These are phyloP conservation scores for Helichrysum umbraculigerum DNA, from an alignment of 129 eudicot species.

Conservation along the genomic window DNA sequence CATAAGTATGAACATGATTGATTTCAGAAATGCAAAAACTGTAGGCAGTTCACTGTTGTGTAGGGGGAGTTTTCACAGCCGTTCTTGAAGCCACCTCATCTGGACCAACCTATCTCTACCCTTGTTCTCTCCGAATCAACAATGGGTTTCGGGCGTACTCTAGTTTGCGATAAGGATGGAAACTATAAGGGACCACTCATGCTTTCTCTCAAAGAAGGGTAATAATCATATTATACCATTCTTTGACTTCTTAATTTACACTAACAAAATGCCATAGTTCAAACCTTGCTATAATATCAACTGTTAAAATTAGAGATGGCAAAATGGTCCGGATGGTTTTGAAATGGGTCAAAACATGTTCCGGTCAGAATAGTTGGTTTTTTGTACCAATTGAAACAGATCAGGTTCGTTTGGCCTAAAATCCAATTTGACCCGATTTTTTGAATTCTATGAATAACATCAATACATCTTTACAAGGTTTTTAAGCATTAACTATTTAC, in stretches of 20 bases:
- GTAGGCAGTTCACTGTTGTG: conserved; percentile 18
- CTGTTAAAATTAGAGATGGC: background rate
- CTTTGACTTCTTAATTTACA: background rate
- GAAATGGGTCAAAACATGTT: background rate
- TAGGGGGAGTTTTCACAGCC: conserved; percentile 97
- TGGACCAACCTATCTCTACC: conserved; percentile 83
- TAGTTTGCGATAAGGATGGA: conserved; percentile 73
- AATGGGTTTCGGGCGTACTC: conserved; percentile 88
- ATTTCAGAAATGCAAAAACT: background rate
- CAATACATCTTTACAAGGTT: background rate
- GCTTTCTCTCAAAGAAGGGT: conserved; percentile 83
- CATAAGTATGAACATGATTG: background rate
- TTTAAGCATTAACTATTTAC: background rate
- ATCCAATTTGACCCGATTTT: background rate
- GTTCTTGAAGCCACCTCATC: conserved; percentile 89
- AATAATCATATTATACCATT: conserved; percentile 23
- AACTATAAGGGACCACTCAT: conserved; percentile 86
- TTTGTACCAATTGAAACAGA: background rate
- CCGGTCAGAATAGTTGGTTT: background rate
- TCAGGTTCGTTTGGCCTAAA: background rate
- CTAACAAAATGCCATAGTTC: background rate
- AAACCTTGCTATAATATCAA: background rate
- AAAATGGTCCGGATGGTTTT: background rate
- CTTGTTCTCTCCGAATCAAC: conserved; percentile 80
- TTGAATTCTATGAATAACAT: background rate